Evolutionary conservation across 345 rosid species (phyloP).

Genomic region (Syzygium aromaticum): DNA sequence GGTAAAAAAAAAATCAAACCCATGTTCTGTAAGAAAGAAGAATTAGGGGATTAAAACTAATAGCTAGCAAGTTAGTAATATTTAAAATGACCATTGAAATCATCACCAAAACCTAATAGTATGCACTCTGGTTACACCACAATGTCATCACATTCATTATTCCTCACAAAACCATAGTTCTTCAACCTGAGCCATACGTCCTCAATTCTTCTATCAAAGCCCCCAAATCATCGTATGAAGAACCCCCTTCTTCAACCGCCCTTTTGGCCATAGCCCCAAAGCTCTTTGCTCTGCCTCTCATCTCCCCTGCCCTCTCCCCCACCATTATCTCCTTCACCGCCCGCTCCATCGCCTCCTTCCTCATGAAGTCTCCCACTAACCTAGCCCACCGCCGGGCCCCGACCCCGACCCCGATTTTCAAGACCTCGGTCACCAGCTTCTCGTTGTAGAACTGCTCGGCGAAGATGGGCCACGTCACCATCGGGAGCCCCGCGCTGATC

Average conservation of each 20-base stretch:
- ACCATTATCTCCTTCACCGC: constrained; percentile 26
- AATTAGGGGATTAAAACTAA: neutral
- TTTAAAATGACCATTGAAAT: neutral
- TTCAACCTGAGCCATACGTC: neutral
- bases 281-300: constrained; percentile 15
- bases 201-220: constrained; percentile 17
- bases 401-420: constrained; percentile 29
- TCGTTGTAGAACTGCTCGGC: constrained; percentile 53
- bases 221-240: constrained; percentile 18
- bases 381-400: constrained; percentile 23
- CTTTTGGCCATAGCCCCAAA: constrained; percentile 14
- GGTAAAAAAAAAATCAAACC: neutral
- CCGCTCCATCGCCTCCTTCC: constrained; percentile 24
- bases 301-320: constrained; percentile 18
- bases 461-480: constrained; percentile 41
- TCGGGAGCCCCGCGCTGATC: constrained; percentile 37
- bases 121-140: neutral
- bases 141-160: neutral
- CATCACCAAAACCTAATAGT: neutral
- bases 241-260: constrained; percentile 30
- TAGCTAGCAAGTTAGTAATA: neutral
- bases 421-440: constrained; percentile 28
- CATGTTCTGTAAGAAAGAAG: neutral
- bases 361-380: constrained; percentile 13
- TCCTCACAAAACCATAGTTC: neutral